These are phyloP conservation scores for Extremus antarcticus DNA, from an alignment of 495 filamentous ascomycete genomes.

Conservation along the genomic window DNA sequence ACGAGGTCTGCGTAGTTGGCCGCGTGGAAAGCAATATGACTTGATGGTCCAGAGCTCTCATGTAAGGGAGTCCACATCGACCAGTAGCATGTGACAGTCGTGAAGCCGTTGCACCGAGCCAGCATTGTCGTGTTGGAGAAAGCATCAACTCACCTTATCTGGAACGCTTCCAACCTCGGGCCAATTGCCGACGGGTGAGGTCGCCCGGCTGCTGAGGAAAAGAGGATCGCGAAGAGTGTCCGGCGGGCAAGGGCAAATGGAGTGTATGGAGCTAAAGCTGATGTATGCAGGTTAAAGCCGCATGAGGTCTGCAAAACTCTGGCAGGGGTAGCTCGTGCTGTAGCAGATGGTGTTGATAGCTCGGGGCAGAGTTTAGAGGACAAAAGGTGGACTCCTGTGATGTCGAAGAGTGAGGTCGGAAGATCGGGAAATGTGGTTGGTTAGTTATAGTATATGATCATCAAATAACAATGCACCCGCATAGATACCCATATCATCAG, in stretches of 20 bases:
- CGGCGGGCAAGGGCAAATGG: background rate
- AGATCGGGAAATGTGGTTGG: background rate
- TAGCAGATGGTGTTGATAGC: background rate
- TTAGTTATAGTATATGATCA: background rate
- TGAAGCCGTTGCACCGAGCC: background rate
- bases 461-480: background rate
- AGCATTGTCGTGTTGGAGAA: background rate
- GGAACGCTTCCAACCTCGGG: background rate
- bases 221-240: too few relatives aligned
- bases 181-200: background rate
- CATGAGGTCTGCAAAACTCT: background rate
- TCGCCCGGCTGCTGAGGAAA: background rate
- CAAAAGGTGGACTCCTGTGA: background rate
- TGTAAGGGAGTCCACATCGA: background rate
- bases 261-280: background rate
- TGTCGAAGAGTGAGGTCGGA: background rate
- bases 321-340: background rate
- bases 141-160: constrained; percentile 1
- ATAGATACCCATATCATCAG: too few relatives aligned
- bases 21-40: background rate
- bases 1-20: background rate
- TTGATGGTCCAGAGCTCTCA: background rate
- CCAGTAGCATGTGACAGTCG: background rate
- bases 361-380: background rate
- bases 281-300: background rate